A percentile compares a stretch with the other conserved stretches of the same genome.
phyloP scores from a whole-genome alignment of 2,329 filamentous ascomycete species.

The Diaporthe vexans region DNA sequence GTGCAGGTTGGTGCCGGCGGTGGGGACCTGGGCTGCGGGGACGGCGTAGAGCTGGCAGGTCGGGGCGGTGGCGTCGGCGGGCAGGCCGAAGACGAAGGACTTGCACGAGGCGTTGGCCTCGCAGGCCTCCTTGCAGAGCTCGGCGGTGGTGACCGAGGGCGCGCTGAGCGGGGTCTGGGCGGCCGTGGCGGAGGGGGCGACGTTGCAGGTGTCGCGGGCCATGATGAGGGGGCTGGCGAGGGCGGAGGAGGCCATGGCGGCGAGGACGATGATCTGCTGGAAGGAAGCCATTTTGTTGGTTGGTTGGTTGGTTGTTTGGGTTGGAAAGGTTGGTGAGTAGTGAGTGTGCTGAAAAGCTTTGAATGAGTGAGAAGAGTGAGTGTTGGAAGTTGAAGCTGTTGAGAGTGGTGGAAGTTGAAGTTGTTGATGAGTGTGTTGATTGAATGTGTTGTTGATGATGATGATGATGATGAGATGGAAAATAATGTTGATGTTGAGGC shows the following conservation, averaged over 20 bases:
- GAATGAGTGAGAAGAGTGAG: background rate
- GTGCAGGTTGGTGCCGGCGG: background rate
- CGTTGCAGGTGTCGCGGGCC: slow-evolving; percentile 20
- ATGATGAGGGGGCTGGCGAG: slow-evolving; percentile 17
- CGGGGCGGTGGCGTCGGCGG: background rate
- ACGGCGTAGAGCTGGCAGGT: slow-evolving; percentile 16
- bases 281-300: background rate
- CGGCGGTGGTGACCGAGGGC: background rate
- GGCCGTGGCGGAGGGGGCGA: background rate
- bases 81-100: slow-evolving; percentile 15
- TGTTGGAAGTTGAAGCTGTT: background rate
- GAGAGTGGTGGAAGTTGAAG: no score
- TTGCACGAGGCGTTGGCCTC: slow-evolving; percentile 20
- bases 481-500: background rate
- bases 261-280: slow-evolving; percentile 13
- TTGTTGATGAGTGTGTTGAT: background rate
- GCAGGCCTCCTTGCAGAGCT: slow-evolving; percentile 20
- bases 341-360: background rate
- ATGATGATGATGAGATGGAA: slow-evolving; percentile 8
- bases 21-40: background rate
- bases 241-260: slow-evolving; percentile 14
- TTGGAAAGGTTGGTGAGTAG: no score
- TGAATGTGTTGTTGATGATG: background rate
- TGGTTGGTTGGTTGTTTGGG: background rate
- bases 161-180: background rate